These are phyloP conservation scores for Nicotiana obtusifolia DNA, from an alignment of 257 asterid genomes.

Conservation along the genomic window DNA sequence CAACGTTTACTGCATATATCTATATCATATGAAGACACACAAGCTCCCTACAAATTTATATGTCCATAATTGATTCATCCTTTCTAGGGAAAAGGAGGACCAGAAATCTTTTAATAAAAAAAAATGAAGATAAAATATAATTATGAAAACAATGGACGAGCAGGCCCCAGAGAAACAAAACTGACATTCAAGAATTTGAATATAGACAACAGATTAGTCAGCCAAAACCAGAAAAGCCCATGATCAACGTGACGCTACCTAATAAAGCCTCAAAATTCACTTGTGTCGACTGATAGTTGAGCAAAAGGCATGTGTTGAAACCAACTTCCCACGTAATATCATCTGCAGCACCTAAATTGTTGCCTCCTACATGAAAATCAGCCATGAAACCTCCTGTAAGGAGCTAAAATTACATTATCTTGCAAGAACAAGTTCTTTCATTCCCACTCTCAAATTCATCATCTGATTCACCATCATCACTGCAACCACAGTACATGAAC, in stretches of 20 bases:
- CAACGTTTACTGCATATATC: neutral
- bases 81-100: neutral
- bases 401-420: conserved; percentile 52
- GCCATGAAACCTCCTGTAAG: neutral
- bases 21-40: neutral
- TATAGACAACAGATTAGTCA: conserved; percentile 24
- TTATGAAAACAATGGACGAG: conserved; percentile 2
- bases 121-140: neutral
- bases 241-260: conserved; percentile 12
- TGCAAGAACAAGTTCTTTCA: conserved; percentile 67
- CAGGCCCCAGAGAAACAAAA: conserved; percentile 21
- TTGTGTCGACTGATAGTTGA: neutral
- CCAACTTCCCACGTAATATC: neutral
- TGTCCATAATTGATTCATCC: neutral
- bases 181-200: conserved; percentile 25
- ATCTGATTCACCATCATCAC: conserved; percentile 69
- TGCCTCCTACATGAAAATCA: conserved; percentile 8
- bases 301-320: neutral
- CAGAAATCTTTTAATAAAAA: neutral
- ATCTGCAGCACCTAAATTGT: conserved; percentile 7
- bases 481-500: conserved; percentile 31
- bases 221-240: conserved; percentile 22
- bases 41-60: neutral
- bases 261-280: conserved; percentile 14
- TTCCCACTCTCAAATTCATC: conserved; percentile 57